These are phyloP conservation scores for Eucalyptus albens DNA, from an alignment of 345 rosid species.

Conservation along the genomic window DNA sequence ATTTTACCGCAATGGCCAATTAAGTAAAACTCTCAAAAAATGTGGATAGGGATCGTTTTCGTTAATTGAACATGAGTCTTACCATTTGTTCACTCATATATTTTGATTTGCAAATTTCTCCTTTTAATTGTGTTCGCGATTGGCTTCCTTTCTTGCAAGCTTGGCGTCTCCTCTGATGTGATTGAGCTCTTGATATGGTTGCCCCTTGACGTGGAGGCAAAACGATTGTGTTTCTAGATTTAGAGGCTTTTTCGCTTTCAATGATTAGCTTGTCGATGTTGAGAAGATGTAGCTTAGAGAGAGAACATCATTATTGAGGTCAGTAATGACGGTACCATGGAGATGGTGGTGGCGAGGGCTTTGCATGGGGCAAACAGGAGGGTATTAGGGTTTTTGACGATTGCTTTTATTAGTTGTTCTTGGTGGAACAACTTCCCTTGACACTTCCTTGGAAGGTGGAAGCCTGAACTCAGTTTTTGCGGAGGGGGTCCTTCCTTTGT, in stretches of 20 bases:
- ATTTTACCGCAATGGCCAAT: not conserved
- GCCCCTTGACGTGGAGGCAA: not conserved
- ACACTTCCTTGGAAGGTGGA: not conserved
- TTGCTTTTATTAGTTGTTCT: too few species aligned
- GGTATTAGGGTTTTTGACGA: too few species aligned
- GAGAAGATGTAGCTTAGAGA: not conserved
- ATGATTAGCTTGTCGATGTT: not conserved
- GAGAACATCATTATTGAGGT: too few species aligned
- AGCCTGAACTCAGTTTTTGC: not conserved
- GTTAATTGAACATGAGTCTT: not conserved
- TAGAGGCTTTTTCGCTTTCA: not conserved
- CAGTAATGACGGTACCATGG: too few species aligned
- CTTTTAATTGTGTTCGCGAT: too few species aligned
- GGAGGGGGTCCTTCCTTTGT: not conserved
- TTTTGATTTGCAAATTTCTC: not conserved
- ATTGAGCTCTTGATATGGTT: not conserved
- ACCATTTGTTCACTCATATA: not conserved
- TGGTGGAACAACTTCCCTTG: too few species aligned
- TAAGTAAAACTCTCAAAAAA: not conserved
- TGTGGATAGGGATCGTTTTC: not conserved
- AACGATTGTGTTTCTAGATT: rapidly evolving
- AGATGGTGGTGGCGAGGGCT: too few species aligned
- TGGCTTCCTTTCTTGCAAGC: too few species aligned
- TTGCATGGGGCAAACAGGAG: too few species aligned
- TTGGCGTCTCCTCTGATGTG: not conserved